These are phyloP conservation scores for Moniliella sp. DNA, from an alignment of 1,284 basidiomycete genomes.

Conservation along the genomic window DNA sequence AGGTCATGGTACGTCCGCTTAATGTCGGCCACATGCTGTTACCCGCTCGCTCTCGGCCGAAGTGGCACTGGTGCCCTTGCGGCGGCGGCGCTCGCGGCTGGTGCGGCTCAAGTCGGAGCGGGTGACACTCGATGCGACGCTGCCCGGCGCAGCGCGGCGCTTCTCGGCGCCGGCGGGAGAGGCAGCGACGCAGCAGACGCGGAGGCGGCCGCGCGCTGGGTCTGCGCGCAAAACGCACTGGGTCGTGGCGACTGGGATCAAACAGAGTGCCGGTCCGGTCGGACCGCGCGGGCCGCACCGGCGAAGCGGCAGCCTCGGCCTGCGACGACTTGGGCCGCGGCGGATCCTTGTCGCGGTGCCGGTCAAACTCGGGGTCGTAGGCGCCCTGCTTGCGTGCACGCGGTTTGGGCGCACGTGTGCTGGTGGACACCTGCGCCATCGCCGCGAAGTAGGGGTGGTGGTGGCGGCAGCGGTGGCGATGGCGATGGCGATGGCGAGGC, in stretches of 20 bases:
- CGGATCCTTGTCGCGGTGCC: too few relatives aligned
- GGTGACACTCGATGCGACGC: slow-evolving; percentile 1
- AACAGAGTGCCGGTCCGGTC: slow-evolving; percentile 40
- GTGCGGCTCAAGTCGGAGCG: background rate
- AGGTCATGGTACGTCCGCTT: slow-evolving; percentile 60
- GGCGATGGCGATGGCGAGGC: too few relatives aligned
- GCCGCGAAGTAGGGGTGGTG: too few relatives aligned
- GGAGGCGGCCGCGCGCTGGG: slow-evolving; percentile 2
- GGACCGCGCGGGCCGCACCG: too few relatives aligned
- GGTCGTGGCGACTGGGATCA: slow-evolving; percentile 62
- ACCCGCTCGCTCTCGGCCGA: slow-evolving; percentile 1
- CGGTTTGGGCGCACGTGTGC: too few relatives aligned
- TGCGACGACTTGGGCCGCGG: too few relatives aligned
- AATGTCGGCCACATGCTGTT: slow-evolving; percentile 51
- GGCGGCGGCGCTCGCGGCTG: slow-evolving; percentile 1
- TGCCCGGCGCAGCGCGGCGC: background rate
- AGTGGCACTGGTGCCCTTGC: background rate
- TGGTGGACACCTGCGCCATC: too few relatives aligned
- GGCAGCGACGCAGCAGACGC: background rate
- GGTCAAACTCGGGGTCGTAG: too few relatives aligned
- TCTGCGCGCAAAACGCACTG: slow-evolving; percentile 38
- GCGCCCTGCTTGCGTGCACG: too few relatives aligned
- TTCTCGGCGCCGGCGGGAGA: background rate
- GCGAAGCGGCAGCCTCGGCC: too few relatives aligned
- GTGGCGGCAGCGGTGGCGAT: too few relatives aligned